These are phyloP conservation scores for Leccinum subrobustum DNA, from an alignment of 1,284 basidiomycete genomes.

Conservation along the genomic window DNA sequence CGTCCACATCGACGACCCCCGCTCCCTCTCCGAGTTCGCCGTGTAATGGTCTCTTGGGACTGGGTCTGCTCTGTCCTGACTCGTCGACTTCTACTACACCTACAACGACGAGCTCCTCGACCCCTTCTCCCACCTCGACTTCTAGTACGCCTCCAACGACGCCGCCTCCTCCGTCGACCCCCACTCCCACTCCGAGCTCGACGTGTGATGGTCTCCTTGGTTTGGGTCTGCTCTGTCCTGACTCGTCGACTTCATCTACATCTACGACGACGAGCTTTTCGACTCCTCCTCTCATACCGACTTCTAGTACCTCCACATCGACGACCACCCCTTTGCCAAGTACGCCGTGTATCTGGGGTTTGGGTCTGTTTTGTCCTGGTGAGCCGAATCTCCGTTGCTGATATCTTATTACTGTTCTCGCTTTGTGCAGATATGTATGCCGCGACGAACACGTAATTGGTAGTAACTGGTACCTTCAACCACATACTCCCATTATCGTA, in stretches of 20 bases:
- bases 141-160: background rate
- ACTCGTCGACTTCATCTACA: background rate
- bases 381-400: background rate
- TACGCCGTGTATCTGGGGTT: background rate
- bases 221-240: background rate
- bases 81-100: constrained; percentile 13
- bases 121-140: background rate
- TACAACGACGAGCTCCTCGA: background rate
- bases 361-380: background rate
- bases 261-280: background rate
- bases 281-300: background rate
- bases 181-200: background rate
- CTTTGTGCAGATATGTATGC: no score
- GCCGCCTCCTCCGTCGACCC: background rate
- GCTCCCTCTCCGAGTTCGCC: background rate
- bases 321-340: background rate
- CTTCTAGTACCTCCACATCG: background rate
- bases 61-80: constrained; percentile 11
- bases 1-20: background rate
- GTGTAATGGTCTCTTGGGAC: constrained; percentile 6
- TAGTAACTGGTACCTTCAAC: no score
- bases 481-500: no score
- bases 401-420: no score
- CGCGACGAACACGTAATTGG: no score
- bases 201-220: background rate